Evolutionary conservation across 805 yeast species (phyloP).

Genomic region (Gaillardinia entomophila): DNA sequence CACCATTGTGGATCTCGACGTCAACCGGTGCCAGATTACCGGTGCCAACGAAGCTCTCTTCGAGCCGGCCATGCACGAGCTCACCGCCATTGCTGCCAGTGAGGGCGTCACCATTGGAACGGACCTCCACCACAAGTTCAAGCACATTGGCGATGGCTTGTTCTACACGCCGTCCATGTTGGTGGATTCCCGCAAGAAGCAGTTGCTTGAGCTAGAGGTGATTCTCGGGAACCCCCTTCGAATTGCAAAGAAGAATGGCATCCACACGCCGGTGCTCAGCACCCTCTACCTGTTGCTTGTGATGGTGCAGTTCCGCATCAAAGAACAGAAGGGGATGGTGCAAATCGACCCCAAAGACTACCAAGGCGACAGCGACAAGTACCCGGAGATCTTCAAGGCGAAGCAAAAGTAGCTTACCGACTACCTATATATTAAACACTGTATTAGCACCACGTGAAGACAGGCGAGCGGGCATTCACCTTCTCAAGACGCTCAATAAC

Average conservation of each 20-base stretch:
- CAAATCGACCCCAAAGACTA: constrained; percentile 17
- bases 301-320: constrained; percentile 13
- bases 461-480: constrained; percentile 52
- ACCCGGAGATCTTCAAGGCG: constrained; percentile 10
- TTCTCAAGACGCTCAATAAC: constrained; percentile 57
- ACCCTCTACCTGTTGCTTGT: constrained; percentile 15
- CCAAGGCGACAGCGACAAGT: constrained; percentile 11
- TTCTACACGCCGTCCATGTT: constrained; percentile 39
- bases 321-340: constrained; percentile 16
- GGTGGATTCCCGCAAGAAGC: constrained; percentile 31
- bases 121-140: constrained; percentile 42
- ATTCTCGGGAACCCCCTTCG: constrained; percentile 35
- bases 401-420: neutral
- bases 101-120: constrained; percentile 56
- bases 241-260: constrained; percentile 33
- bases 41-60: constrained; percentile 24
- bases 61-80: constrained; percentile 63
- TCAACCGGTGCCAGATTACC: constrained; percentile 29
- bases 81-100: constrained; percentile 59
- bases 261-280: constrained; percentile 19
- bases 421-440: neutral
- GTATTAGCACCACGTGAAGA: constrained; percentile 59
- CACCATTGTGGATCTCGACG: constrained; percentile 28
- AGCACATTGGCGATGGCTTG: constrained; percentile 44
- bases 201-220: constrained; percentile 34